A percentile compares a stretch with the other conserved stretches of the same genome.
phyloP scores from a whole-genome alignment of 352 stramenopile genomes.

The Albugo candida region DNA sequence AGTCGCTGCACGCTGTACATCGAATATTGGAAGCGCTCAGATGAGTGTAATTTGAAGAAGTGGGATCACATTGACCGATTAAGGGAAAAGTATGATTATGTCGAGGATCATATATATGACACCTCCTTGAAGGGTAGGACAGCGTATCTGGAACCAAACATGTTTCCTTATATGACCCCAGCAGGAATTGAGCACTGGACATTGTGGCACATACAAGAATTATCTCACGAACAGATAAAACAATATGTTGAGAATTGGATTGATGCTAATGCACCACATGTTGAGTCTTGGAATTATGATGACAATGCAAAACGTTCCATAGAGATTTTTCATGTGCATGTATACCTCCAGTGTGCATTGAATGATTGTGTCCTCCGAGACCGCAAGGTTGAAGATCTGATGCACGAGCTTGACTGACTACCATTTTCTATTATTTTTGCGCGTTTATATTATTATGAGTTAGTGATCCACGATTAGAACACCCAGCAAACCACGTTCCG shows the following conservation, averaged over 20 bases:
- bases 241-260: slow-evolving; percentile 81
- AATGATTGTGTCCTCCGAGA: slow-evolving; percentile 30
- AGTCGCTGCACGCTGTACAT: slow-evolving; percentile 61
- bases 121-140: slow-evolving; percentile 67
- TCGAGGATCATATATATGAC: slow-evolving; percentile 68
- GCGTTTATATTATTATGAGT: no score
- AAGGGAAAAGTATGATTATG: slow-evolving; percentile 38
- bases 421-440: no score
- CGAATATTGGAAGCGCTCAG: slow-evolving; percentile 75
- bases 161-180: slow-evolving; percentile 80
- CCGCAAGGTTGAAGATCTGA: slow-evolving; percentile 40
- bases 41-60: slow-evolving; percentile 77
- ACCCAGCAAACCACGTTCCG: no score
- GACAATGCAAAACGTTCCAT: slow-evolving; percentile 78
- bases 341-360: slow-evolving; percentile 62
- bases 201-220: slow-evolving; percentile 60
- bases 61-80: slow-evolving; percentile 78
- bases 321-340: slow-evolving; percentile 81
- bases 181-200: slow-evolving; percentile 79
- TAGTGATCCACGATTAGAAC: no score
- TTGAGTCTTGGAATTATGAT: slow-evolving; percentile 72
- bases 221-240: slow-evolving; percentile 66
- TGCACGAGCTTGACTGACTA: slow-evolving; percentile 15
- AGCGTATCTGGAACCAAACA: slow-evolving; percentile 70
- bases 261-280: slow-evolving; percentile 58